phyloP scores from a whole-genome alignment of 2,329 filamentous ascomycete species.

The Zymoseptoria ardabiliae region DNA sequence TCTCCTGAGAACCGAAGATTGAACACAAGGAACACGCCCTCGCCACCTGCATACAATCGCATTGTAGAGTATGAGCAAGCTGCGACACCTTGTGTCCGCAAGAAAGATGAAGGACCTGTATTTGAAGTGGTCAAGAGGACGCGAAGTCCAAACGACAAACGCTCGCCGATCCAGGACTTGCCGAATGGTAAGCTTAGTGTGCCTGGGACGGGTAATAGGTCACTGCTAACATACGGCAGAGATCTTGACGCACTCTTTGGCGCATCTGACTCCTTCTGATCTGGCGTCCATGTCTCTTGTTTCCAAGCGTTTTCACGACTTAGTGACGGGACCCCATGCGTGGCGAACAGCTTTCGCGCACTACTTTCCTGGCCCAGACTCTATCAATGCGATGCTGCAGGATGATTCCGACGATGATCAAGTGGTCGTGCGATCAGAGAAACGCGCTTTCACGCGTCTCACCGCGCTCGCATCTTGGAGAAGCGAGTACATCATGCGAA shows the following conservation, averaged over 20 bases:
- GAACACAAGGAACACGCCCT: slow-evolving; percentile 22
- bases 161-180: slow-evolving; percentile 51
- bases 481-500: slow-evolving; percentile 88
- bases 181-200: slow-evolving; percentile 64
- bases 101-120: slow-evolving; percentile 35
- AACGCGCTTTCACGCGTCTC: slow-evolving; percentile 73
- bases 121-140: slow-evolving; percentile 48
- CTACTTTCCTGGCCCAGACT: slow-evolving; percentile 73
- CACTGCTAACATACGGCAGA: slow-evolving; percentile 49
- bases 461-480: slow-evolving; percentile 85
- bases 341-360: slow-evolving; percentile 91
- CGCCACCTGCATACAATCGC: slow-evolving; percentile 42
- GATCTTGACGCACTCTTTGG: slow-evolving; percentile 83
- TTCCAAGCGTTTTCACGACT: slow-evolving; percentile 74
- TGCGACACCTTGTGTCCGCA: slow-evolving; percentile 31
- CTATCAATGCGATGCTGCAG: slow-evolving; percentile 36
- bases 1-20: slow-evolving; percentile 17
- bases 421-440: slow-evolving; percentile 59
- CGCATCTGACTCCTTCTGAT: slow-evolving; percentile 79
- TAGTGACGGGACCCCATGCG: slow-evolving; percentile 85
- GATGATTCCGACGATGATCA: slow-evolving; percentile 44
- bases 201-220: slow-evolving; percentile 1
- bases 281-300: slow-evolving; percentile 77
- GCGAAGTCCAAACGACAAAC: slow-evolving; percentile 38
- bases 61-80: slow-evolving; percentile 50